Conservation (phyloP, 2,329 filamentous ascomycete species). For the Podosphaera xanthii region DNA sequence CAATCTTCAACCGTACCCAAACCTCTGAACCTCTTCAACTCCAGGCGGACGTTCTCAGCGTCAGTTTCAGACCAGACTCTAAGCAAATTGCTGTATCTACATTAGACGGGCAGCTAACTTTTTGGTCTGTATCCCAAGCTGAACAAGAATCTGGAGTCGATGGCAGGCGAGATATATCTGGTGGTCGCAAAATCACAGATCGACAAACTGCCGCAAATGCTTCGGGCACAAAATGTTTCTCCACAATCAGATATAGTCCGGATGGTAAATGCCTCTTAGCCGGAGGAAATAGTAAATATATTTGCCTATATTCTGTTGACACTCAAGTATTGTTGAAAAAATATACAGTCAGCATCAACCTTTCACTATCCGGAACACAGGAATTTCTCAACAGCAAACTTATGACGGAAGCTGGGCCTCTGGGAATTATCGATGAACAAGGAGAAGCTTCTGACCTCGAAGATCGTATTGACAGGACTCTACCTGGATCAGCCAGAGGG, state of each 20-base stretch:
- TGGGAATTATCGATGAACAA: conserved; percentile 64
- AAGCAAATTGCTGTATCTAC: conserved; percentile 80
- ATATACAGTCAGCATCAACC: conserved; percentile 83
- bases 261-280: conserved; percentile 82
- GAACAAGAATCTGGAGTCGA: conserved; percentile 72
- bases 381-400: conserved; percentile 88
- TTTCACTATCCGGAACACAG: conserved; percentile 88
- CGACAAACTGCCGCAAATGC: conserved; percentile 79
- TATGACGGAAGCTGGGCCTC: conserved; percentile 73
- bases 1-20: conserved; percentile 78
- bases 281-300: conserved; percentile 93
- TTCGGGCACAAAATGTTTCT: conserved; percentile 75
- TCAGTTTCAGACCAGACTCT: conserved; percentile 76
- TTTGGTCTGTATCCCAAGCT: conserved; percentile 81
- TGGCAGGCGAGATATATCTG: conserved; percentile 76
- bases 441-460: conserved; percentile 79
- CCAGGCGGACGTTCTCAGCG: conserved; percentile 69
- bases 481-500: conserved; percentile 73
- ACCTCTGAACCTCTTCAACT: conserved; percentile 86
- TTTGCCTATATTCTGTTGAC: conserved; percentile 86
- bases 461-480: conserved; percentile 51
- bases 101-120: conserved; percentile 78
- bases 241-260: conserved; percentile 69
- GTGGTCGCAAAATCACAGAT: conserved; percentile 71
- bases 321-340: conserved; percentile 86